These are phyloP conservation scores for Apophysomyces sp. DNA, from an alignment of 371 early-diverging fungal species.

Conservation along the genomic window DNA sequence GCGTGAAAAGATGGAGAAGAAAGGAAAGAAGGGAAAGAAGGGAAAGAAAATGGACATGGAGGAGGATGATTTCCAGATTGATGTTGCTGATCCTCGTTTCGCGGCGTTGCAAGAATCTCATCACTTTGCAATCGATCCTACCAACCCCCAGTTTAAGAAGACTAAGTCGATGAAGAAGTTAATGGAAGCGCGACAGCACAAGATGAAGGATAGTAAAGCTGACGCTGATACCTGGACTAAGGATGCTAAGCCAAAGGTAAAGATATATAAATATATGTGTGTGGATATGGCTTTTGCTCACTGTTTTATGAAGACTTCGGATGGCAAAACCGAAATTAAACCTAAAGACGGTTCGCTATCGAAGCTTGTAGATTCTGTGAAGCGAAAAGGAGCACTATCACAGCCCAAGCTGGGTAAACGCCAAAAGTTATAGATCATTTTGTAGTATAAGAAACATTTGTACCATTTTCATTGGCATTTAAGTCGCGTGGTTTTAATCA, in stretches of 20 bases:
- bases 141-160: conserved; percentile 93
- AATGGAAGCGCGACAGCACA: conserved; percentile 69
- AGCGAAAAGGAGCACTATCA: conserved; percentile 57
- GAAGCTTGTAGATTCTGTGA: conserved; percentile 55
- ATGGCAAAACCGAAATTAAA: conserved; percentile 1
- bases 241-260: conserved; percentile 9
- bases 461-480: conserved; percentile 1
- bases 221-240: conserved; percentile 43
- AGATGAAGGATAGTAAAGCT: conserved; percentile 22
- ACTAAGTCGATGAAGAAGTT: conserved; percentile 88
- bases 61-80: conserved; percentile 82
- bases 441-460: background rate
- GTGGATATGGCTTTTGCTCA: background rate
- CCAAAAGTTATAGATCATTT: conserved; percentile 29
- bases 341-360: conserved; percentile 44
- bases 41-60: conserved; percentile 51
- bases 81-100: conserved; percentile 88
- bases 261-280: background rate
- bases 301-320: background rate
- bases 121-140: conserved; percentile 95
- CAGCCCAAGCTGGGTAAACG: conserved; percentile 38
- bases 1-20: conserved; percentile 87
- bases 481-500: too few species aligned
- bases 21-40: conserved; percentile 56
- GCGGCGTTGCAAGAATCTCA: conserved; percentile 76